These are phyloP conservation scores for Pythium vanterpoolii DNA, from an alignment of 352 stramenopile genomes.

Conservation along the genomic window DNA sequence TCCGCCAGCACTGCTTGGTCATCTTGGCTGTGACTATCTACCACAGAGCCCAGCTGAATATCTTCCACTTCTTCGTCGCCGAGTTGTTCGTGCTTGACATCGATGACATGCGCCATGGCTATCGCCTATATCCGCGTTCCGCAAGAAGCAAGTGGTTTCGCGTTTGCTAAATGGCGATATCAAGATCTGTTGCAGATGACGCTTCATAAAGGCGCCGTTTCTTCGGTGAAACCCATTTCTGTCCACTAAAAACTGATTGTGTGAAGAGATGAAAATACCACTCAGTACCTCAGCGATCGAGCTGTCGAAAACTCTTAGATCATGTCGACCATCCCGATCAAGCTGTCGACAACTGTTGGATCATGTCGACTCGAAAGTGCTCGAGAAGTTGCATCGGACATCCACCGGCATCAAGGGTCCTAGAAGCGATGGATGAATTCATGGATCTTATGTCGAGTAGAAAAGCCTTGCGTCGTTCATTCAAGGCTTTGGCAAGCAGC, in stretches of 20 bases:
- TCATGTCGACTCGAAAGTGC: slow-evolving; percentile 3
- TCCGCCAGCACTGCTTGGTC: neutral
- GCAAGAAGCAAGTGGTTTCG: neutral
- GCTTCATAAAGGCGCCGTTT: no score
- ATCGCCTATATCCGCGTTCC: neutral
- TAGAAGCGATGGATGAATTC: neutral
- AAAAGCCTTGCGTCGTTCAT: slow-evolving; percentile 38
- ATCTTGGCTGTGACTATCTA: neutral
- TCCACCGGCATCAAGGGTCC: neutral
- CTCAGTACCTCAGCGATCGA: no score
- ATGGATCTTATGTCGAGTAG: slow-evolving; percentile 30
- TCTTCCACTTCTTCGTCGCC: slow-evolving; percentile 13
- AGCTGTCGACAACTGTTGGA: neutral
- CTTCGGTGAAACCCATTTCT: neutral
- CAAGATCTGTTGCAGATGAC: neutral
- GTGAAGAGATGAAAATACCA: no score
- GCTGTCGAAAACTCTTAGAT: neutral
- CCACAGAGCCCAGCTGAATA: neutral
- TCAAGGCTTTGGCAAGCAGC: slow-evolving; percentile 31
- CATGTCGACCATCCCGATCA: neutral
- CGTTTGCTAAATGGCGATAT: neutral
- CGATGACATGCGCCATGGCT: slow-evolving; percentile 22
- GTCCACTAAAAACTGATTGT: neutral
- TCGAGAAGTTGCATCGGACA: slow-evolving; percentile 1
- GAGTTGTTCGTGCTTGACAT: slow-evolving; percentile 17